Evolutionary conservation across 73 alveolate genomes (phyloP), one percentile per base, ranked within the genome.

Genomic region (Stentor roeselii): DNA sequence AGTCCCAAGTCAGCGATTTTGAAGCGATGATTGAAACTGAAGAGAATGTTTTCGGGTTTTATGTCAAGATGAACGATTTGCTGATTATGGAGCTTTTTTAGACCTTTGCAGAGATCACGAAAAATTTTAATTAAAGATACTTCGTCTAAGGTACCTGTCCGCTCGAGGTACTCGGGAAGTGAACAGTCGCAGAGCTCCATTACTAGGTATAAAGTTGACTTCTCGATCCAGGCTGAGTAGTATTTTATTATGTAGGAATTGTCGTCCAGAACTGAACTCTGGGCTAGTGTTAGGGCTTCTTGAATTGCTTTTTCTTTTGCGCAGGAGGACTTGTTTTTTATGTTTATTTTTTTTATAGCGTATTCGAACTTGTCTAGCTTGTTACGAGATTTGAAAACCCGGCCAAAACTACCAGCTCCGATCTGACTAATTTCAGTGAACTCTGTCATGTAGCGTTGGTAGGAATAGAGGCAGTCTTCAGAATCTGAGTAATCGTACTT

Each of bases 1-100:
- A 94, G 61, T 3, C 99, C 99, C 82, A 97, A 88, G 82, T 97
- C 99, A 0, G 98, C 99, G 3, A 97, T 77, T 84, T 97, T 97
- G 82, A 90, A 96, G 27, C 89, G 88, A 35, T 96, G 95, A 75
- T 83, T 90, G 61, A 88, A 91, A 76, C 93, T 92, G 31, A 75
- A 82, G 42, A 94, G 88, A 35, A 97, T 95, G 82, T 97, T 97
- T 59, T 96, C 99, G 3, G 99, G 99, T 80, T 97, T 97, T 35
- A 97, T 90, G 87, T 97, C 99, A 42, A 97, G 90, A 89, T 97
- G 99, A 42, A 95, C 98, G 78, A 97, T 94, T 42, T 92, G 95
- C 82, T 89, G 91, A 41, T 84, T 92, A 88, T 97, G 99, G 50
- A 97, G 95, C 75, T 88, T 91, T 74, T 92, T 91, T 39, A 97